Conservation (phyloP, 257 asterid genomes). For the Parsonsia alboflavescens region DNA sequence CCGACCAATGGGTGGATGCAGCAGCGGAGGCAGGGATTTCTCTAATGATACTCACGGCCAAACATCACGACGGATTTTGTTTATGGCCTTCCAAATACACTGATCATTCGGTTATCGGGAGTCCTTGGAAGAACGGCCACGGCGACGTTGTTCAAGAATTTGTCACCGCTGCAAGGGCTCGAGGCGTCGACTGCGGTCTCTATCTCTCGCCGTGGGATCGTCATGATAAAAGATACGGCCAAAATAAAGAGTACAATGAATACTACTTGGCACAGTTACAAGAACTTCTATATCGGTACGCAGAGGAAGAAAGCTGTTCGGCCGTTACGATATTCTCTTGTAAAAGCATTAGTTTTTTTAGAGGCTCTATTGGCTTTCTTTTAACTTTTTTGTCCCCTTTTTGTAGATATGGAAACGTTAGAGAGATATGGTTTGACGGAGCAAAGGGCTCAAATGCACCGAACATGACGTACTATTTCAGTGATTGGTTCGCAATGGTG, state of each 20-base stretch:
- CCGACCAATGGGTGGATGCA: conserved; percentile 74
- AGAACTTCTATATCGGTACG: conserved; percentile 69
- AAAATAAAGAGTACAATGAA: conserved; percentile 56
- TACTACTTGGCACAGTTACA: conserved; percentile 90
- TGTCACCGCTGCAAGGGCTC: conserved; percentile 53
- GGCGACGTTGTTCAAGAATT: conserved; percentile 77
- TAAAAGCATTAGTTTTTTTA: neutral
- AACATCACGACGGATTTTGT: conserved; percentile 97
- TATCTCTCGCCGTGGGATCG: conserved; percentile 98
- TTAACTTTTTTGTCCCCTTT: neutral
- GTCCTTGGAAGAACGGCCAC: conserved; percentile 69
- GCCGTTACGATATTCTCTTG: neutral
- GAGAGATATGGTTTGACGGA: conserved; percentile 95
- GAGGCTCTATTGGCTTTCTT: neutral
- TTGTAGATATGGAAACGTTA: conserved; percentile 62
- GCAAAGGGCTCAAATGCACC: conserved; percentile 81
- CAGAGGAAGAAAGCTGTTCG: too few species aligned
- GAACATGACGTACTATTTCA: conserved; percentile 79
- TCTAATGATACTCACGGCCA: conserved; percentile 71
- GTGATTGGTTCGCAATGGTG: conserved; percentile 85
- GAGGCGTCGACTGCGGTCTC: conserved; percentile 63
- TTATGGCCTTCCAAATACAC: conserved; percentile 91
- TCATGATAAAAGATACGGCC: conserved; percentile 75
- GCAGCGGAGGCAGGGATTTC: conserved; percentile 66
- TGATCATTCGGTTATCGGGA: conserved; percentile 66